A percentile compares a stretch with the other conserved stretches of the same genome.
Conservation (phyloP, 176 grass and related monocot species). For the Musa itinerans region DNA sequence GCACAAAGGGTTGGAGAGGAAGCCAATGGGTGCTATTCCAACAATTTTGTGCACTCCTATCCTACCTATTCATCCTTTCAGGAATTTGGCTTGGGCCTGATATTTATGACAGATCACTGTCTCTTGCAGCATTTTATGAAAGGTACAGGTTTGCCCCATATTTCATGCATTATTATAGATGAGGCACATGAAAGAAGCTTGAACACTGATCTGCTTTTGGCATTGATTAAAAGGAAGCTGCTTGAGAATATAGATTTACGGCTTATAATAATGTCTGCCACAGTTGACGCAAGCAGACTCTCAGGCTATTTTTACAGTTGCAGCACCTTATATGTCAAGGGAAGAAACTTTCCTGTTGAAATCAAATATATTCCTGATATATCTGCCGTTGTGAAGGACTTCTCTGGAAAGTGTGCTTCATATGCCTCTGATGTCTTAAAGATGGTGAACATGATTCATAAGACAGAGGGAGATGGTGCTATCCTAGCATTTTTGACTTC, state of each 20-base stretch:
- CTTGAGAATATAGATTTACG: conserved; percentile 61
- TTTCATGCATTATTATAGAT: conserved; percentile 81
- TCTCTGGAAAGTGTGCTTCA: conserved; percentile 33
- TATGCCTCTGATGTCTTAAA: conserved; percentile 79
- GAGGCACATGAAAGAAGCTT: conserved; percentile 98
- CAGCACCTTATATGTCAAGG: conserved; percentile 49
- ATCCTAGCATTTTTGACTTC: conserved; percentile 94
- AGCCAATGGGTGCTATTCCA: conserved; percentile 51
- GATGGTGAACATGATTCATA: conserved; percentile 60
- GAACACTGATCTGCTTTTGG: conserved; percentile 86
- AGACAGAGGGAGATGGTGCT: conserved; percentile 65
- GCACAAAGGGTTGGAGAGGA: conserved; percentile 76
- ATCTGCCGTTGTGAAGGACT: conserved; percentile 20
- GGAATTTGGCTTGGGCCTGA: conserved; percentile 42
- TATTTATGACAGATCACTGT: conserved; percentile 86
- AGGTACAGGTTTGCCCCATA: conserved; percentile 31
- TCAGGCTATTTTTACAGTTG: conserved; percentile 79
- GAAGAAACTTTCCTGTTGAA: conserved; percentile 82
- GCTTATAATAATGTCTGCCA: conserved; percentile 96
- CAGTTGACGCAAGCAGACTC: conserved; percentile 69
- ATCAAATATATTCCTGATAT: conserved; percentile 66
- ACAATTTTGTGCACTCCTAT: conserved; percentile 50
- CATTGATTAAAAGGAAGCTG: conserved; percentile 79
- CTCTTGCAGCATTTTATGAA: conserved; percentile 79
- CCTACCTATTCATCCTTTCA: conserved; percentile 42